Evolutionary conservation across 352 stramenopile genomes (phyloP).

Genomic region (Peronospora destructor): DNA sequence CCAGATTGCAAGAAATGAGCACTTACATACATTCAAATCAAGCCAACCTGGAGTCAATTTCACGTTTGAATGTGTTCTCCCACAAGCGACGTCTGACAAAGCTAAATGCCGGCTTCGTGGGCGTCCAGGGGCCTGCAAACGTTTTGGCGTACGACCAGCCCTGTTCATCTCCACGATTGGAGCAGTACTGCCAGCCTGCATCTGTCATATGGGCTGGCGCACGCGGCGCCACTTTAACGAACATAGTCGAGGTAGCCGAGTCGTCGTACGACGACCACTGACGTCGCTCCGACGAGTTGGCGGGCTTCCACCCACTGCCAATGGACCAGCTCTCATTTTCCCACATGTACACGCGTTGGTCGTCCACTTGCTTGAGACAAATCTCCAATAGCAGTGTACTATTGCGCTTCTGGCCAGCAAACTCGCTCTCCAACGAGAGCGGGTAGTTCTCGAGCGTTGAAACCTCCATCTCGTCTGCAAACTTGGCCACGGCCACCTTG

Average conservation of each 20-base stretch:
- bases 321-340: slow-evolving; percentile 62
- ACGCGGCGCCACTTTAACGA: slow-evolving; percentile 36
- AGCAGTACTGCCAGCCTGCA: slow-evolving; percentile 50
- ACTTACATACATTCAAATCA: too few relatives aligned
- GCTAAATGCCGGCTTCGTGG: slow-evolving; percentile 41
- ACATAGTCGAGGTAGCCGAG: slow-evolving; percentile 33
- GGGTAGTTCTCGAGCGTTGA: slow-evolving; percentile 44
- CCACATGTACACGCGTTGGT: slow-evolving; percentile 45
- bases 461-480: slow-evolving; percentile 34
- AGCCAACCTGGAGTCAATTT: background rate
- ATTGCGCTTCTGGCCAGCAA: slow-evolving; percentile 34
- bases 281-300: slow-evolving; percentile 36
- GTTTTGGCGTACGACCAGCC: slow-evolving; percentile 70
- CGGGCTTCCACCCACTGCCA: slow-evolving; percentile 39
- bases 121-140: slow-evolving; percentile 51
- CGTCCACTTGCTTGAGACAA: slow-evolving; percentile 31
- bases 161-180: slow-evolving; percentile 38
- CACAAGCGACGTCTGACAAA: slow-evolving; percentile 64
- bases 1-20: too few relatives aligned
- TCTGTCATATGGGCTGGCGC: slow-evolving; percentile 35
- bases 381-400: slow-evolving; percentile 55
- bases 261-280: slow-evolving; percentile 58
- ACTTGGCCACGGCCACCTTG: slow-evolving; percentile 46
- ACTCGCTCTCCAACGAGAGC: slow-evolving; percentile 40
- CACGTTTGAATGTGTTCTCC: slow-evolving; percentile 52